Evolutionary conservation across 2,329 filamentous ascomycete species (phyloP).

Genomic region (Cadophora sp.): DNA sequence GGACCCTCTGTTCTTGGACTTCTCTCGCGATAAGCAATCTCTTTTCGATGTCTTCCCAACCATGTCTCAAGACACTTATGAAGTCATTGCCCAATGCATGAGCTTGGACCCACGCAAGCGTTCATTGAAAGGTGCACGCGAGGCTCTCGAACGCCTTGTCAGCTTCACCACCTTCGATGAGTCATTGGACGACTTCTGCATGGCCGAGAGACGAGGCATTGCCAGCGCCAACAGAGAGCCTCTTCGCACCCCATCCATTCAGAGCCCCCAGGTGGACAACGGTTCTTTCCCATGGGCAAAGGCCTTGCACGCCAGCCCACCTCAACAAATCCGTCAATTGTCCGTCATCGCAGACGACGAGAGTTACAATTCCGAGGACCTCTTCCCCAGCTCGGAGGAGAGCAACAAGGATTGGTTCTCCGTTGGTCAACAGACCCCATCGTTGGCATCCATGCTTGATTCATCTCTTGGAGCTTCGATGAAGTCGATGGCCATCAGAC

Average conservation of each 20-base stretch:
- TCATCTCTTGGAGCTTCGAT: constrained; percentile 84
- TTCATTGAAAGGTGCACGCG: constrained; percentile 78
- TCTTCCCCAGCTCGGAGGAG: constrained; percentile 81
- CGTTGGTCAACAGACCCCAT: constrained; percentile 77
- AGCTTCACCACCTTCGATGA: constrained; percentile 96
- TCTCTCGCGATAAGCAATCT: constrained; percentile 89
- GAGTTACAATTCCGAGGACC: constrained; percentile 77
- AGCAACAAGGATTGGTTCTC: constrained; percentile 79
- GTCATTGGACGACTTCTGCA: constrained; percentile 90
- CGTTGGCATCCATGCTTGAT: constrained; percentile 82
- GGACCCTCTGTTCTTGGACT: constrained; percentile 94
- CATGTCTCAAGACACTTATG: constrained; percentile 98
- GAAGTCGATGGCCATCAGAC: constrained; percentile 70
- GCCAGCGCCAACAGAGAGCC: constrained; percentile 92
- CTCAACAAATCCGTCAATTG: constrained; percentile 77
- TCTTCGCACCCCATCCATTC: constrained; percentile 92
- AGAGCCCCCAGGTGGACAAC: constrained; percentile 80
- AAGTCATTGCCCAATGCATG: constrained; percentile 90
- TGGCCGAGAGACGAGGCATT: constrained; percentile 76
- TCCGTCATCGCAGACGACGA: constrained; percentile 83
- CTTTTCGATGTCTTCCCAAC: constrained; percentile 98
- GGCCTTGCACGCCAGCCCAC: constrained; percentile 79
- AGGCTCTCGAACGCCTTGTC: constrained; percentile 79
- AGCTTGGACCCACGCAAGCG: constrained; percentile 90
- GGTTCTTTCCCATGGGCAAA: constrained; percentile 96